Base-by-base conservation (phyloP, 2,329 filamentous ascomycete genomes). In the Aspergillus sp. region DNA sequence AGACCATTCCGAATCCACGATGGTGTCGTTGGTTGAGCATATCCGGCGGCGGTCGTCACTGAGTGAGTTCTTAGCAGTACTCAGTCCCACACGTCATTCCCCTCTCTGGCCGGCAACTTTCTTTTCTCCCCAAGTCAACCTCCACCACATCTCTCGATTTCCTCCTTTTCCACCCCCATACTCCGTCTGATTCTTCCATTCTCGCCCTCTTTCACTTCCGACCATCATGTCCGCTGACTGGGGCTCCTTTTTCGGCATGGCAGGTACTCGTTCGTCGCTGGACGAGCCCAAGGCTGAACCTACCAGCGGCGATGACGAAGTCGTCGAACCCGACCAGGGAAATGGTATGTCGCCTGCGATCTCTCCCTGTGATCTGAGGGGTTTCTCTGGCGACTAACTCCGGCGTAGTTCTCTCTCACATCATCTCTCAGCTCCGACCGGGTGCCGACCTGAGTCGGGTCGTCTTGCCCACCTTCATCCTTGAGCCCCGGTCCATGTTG, bases 401-500 rank as follows among this genome's bases (percentile, higher is more conserved):
- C 7, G 13, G 9, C 29, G 47, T 68, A 96, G 94, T 99, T 67
- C 88, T 99, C 62, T 89, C 87, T 54, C 93, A 97, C 76, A 96
- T 99, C 75, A 97, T 99, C 69, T 96, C 92, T 48, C 94, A 99
- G 76, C 81, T 99, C 58, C 88, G 94, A 58, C 94, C 94, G 11
- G 94, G 94, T 60, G 94, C 94, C 65, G 94, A 99, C 72, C 80
- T 99, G 63, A 96, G 91, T 74, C 85, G 93, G 64, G 92, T 99
- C 57, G 93, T 94, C 32, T 80, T 99, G 52, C 94, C 94, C 38
- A 99, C 94, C 45, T 99, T 99, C 72, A 99, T 99, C 66, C 85
- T 99, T 63, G 94, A 99, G 74, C 94, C 94, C 20, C 87, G 92
- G 67, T 97, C 92, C 64, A 99, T 99, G 94, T 79, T 99, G 64